Evolutionary conservation across 169 alveolate genomes (phyloP).

Genomic region (Sarcocystis neurona): DNA sequence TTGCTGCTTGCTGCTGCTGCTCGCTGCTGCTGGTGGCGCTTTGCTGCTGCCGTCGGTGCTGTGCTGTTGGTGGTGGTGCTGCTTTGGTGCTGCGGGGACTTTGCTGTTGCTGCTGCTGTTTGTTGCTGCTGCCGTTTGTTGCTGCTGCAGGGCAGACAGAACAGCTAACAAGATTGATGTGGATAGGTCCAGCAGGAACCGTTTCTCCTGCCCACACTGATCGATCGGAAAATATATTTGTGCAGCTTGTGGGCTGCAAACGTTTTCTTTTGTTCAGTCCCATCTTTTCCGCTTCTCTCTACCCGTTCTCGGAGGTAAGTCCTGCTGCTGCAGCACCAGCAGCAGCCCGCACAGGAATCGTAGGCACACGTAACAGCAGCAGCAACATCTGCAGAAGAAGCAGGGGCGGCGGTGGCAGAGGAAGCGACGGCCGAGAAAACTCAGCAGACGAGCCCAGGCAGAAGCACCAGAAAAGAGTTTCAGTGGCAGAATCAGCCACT

Average conservation of each 20-base stretch:
- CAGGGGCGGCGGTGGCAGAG: no score
- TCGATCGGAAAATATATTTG: conserved; percentile 56
- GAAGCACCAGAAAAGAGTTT: no score
- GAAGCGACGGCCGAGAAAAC: no score
- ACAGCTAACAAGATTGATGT: conserved; percentile 33
- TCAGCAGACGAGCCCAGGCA: no score
- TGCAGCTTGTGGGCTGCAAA: conserved; percentile 58
- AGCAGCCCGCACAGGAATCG: no score
- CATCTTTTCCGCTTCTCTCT: conserved; percentile 32
- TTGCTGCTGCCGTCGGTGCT: not conserved
- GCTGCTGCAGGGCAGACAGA: conserved; percentile 41
- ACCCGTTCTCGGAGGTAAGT: conserved; percentile 62
- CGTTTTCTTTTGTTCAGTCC: conserved; percentile 61
- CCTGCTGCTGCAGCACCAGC: conserved; percentile 19
- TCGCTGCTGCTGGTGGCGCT: not conserved
- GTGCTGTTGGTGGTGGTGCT: conserved; percentile 12
- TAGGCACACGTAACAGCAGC: no score
- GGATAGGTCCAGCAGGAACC: conserved; percentile 67
- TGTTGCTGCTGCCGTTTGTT: not conserved
- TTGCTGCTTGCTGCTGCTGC: not conserved
- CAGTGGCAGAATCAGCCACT: no score
- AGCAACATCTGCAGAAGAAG: no score
- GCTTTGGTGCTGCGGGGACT: not conserved
- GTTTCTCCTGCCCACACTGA: conserved; percentile 67
- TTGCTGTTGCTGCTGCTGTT: not conserved